A percentile compares a stretch with the other conserved stretches of the same genome.
These are phyloP conservation scores for Vachellia collinsii DNA, from an alignment of 306 rosid species.

Conservation along the genomic window DNA sequence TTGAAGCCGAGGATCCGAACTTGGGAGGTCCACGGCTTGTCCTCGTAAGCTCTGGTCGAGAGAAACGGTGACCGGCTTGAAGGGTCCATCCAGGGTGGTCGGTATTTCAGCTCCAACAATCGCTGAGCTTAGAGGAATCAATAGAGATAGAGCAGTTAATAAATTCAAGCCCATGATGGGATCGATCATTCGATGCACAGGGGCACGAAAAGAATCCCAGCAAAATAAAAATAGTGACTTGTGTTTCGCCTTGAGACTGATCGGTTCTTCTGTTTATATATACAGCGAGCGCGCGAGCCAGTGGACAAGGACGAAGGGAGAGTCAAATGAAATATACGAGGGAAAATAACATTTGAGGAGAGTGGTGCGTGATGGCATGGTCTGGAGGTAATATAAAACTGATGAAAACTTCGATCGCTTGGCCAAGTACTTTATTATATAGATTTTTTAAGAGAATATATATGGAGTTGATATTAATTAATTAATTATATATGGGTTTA, in stretches of 20 bases:
- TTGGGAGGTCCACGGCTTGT: conserved; percentile 69
- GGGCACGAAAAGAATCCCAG: conserved; percentile 16
- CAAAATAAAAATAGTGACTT: neutral
- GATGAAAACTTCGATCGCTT: no score
- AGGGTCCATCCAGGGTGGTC: conserved; percentile 80
- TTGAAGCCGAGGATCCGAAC: conserved; percentile 68
- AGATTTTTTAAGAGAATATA: no score
- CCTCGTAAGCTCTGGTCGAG: conserved; percentile 74
- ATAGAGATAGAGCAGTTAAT: conserved; percentile 14
- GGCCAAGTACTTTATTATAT: neutral
- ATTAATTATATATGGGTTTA: no score
- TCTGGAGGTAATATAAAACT: no score
- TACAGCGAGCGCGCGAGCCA: neutral
- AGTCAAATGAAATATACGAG: conserved; percentile 19
- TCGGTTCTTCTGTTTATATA: neutral
- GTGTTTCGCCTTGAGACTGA: neutral
- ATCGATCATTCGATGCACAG: neutral
- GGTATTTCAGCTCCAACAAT: conserved; percentile 52
- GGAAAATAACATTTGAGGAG: neutral
- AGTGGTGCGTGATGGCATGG: no score
- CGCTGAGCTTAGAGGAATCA: conserved; percentile 35
- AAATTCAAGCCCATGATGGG: conserved; percentile 46
- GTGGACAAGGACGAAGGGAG: neutral
- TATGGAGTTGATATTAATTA: no score
- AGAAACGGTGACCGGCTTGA: conserved; percentile 79